Evolutionary conservation across 345 rosid species (phyloP).

Genomic region (Salix arbutifolia): DNA sequence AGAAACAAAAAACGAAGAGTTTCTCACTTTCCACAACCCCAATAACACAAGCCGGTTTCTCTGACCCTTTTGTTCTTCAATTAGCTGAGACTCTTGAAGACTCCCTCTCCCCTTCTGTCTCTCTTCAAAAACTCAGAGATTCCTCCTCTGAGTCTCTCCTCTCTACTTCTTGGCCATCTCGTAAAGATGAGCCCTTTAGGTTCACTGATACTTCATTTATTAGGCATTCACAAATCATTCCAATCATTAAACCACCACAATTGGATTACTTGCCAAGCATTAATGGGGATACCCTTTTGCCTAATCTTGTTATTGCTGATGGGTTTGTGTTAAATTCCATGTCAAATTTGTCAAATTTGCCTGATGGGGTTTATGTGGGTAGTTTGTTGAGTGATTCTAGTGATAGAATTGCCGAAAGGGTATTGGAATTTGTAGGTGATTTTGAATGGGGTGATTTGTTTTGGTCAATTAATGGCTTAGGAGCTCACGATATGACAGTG

Average conservation of each 20-base stretch:
- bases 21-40: constrained; percentile 7
- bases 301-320: constrained; percentile 53
- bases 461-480: constrained; percentile 85
- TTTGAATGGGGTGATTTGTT: constrained; percentile 77
- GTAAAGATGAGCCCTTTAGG: constrained; percentile 79
- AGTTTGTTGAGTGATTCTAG: constrained; percentile 44
- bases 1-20: background rate
- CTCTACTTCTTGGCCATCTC: constrained; percentile 83
- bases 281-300: constrained; percentile 39
- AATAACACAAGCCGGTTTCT: constrained; percentile 49
- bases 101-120: constrained; percentile 42
- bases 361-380: constrained; percentile 73
- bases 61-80: constrained; percentile 82
- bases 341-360: constrained; percentile 48
- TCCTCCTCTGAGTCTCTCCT: constrained; percentile 59
- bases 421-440: constrained; percentile 42
- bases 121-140: constrained; percentile 72
- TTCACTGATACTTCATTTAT: constrained; percentile 84
- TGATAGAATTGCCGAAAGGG: constrained; percentile 40
- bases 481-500: constrained; percentile 80
- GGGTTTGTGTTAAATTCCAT: constrained; percentile 58
- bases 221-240: constrained; percentile 54
- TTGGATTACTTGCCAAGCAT: constrained; percentile 18
- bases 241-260: constrained; percentile 47
- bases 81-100: constrained; percentile 91